Conservation (phyloP, 2,329 filamentous ascomycete genomes). For the Diaporthe vexans region DNA sequence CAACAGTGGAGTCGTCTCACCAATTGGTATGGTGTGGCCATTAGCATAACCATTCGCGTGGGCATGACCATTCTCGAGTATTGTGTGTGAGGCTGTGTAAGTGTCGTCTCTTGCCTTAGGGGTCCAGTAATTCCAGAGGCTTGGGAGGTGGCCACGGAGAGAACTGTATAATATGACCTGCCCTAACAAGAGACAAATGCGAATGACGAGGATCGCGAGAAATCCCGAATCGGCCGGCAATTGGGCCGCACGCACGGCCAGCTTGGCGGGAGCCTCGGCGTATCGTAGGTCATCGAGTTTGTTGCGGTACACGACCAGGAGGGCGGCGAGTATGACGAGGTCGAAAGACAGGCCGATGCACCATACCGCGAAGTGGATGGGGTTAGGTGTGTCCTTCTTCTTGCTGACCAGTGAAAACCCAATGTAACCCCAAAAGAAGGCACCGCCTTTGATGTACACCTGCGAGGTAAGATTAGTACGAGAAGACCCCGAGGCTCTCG, state of each 20-base stretch:
- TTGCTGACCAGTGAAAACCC: slow-evolving; percentile 86
- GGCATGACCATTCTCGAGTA: slow-evolving; percentile 48
- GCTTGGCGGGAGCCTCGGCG: slow-evolving; percentile 59
- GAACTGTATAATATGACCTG: slow-evolving; percentile 48
- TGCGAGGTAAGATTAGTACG: slow-evolving; percentile 52
- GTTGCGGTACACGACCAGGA: slow-evolving; percentile 77
- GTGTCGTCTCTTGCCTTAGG: slow-evolving; percentile 57
- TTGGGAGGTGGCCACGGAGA: slow-evolving; percentile 58
- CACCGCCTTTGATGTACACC: slow-evolving; percentile 88
- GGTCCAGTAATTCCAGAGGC: slow-evolving; percentile 63
- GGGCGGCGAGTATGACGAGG: slow-evolving; percentile 76
- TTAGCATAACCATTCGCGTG: slow-evolving; percentile 48
- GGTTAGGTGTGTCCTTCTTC: slow-evolving; percentile 83
- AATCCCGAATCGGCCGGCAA: slow-evolving; percentile 37
- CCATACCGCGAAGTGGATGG: slow-evolving; percentile 87
- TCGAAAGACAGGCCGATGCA: slow-evolving; percentile 80
- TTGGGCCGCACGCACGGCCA: slow-evolving; percentile 61
- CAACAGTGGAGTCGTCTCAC: slow-evolving; percentile 76
- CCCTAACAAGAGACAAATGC: slow-evolving; percentile 36
- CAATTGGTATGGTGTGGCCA: slow-evolving; percentile 46
- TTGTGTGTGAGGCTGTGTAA: slow-evolving; percentile 72
- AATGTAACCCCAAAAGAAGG: slow-evolving; percentile 89
- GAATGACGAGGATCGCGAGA: slow-evolving; percentile 36
- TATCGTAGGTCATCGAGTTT: slow-evolving; percentile 44
- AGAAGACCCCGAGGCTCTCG: slow-evolving; percentile 1